phyloP scores from a whole-genome alignment of 768 basidiomycete species.

The Tricholoma matsutake region DNA sequence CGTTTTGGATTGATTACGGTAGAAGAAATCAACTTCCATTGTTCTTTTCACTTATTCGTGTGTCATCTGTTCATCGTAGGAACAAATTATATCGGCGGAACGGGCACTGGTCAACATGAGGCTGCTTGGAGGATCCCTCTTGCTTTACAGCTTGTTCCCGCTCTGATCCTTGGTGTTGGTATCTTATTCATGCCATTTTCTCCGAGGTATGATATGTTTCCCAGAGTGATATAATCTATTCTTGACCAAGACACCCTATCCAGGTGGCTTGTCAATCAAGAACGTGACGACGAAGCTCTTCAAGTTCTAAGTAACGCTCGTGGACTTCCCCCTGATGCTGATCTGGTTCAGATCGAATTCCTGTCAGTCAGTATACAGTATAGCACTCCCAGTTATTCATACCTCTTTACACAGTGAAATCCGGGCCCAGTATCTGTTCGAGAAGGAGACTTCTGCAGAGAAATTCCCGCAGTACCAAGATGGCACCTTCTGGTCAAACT shows the following conservation, averaged over 20 bases:
- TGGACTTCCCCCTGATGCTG: constrained; percentile 49
- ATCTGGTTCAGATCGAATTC: constrained; percentile 71
- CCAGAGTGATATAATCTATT: neutral
- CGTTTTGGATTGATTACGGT: constrained; percentile 54
- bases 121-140: constrained; percentile 78
- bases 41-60: constrained; percentile 17
- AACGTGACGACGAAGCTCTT: constrained; percentile 73
- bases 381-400: neutral
- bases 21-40: constrained; percentile 10
- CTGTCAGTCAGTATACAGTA: constrained; percentile 41
- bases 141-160: constrained; percentile 72
- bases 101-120: constrained; percentile 50
- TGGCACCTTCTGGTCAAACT: constrained; percentile 50
- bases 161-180: constrained; percentile 64
- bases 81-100: constrained; percentile 72
- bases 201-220: constrained; percentile 46
- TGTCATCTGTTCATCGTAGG: constrained; percentile 44
- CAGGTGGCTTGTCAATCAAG: constrained; percentile 76
- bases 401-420: constrained; percentile 47
- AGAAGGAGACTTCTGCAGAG: constrained; percentile 56
- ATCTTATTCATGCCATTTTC: constrained; percentile 80
- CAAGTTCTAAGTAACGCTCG: constrained; percentile 60
- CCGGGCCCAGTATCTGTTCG: constrained; percentile 71
- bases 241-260: neutral
- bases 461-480: constrained; percentile 66